Evolutionary conservation across 306 rosid species (phyloP).

Genomic region (Medicago lupulina): DNA sequence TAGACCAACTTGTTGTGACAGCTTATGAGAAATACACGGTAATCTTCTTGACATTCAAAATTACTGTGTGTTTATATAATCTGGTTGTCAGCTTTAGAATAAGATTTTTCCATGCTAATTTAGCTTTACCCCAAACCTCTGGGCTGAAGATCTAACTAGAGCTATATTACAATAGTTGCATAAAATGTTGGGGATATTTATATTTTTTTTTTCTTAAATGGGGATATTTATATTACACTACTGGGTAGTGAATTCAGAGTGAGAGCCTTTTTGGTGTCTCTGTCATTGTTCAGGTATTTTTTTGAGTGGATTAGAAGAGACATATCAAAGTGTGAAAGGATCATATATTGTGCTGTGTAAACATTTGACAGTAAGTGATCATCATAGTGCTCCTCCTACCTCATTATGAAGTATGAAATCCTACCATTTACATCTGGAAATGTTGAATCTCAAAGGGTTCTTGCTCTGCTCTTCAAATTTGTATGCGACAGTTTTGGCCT

Average conservation of each 20-base stretch:
- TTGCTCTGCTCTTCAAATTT: slow-evolving; percentile 2
- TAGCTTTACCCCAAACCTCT: slow-evolving; percentile 4
- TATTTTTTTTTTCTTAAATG: background rate
- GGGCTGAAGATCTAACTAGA: slow-evolving; percentile 3
- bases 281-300: slow-evolving; percentile 1
- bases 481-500: slow-evolving; percentile 11
- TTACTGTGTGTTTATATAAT: slow-evolving; percentile 33
- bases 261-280: slow-evolving; percentile 15
- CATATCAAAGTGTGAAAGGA: background rate
- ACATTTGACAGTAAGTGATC: background rate
- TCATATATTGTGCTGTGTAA: background rate
- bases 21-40: slow-evolving; percentile 91
- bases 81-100: slow-evolving; percentile 24
- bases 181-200: slow-evolving; percentile 14
- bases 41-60: slow-evolving; percentile 43
- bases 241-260: slow-evolving; percentile 23
- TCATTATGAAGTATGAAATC: slow-evolving; percentile 5
- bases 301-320: background rate
- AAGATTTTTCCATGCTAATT: slow-evolving; percentile 24
- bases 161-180: slow-evolving; percentile 16
- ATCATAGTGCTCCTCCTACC: background rate
- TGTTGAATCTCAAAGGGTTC: background rate
- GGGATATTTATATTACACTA: slow-evolving; percentile 21
- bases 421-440: slow-evolving; percentile 11
- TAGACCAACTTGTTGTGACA: slow-evolving; percentile 79